A percentile compares a stretch with the other conserved stretches of the same genome.
phyloP scores from a whole-genome alignment of 768 basidiomycete genomes.

The Russula sp. region DNA sequence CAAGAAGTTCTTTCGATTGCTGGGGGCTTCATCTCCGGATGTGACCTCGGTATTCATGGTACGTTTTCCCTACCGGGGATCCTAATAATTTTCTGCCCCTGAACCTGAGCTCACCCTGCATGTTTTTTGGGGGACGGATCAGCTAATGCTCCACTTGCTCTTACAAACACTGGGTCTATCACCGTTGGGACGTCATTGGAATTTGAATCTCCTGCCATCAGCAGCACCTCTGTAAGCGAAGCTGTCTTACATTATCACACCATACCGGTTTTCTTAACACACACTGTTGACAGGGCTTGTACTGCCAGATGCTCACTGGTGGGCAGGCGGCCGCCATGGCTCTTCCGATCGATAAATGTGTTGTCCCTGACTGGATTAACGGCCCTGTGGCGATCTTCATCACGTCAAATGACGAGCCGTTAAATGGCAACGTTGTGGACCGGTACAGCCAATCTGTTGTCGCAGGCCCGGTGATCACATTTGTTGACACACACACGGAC shows the following conservation, averaged over 20 bases:
- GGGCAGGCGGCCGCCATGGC: conserved; percentile 48
- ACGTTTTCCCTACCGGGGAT: conserved; percentile 16
- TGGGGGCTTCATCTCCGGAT: conserved; percentile 59
- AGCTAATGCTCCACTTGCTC: conserved; percentile 53
- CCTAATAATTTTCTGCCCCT: rapidly evolving
- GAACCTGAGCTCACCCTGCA: neutral
- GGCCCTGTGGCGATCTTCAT: conserved; percentile 71
- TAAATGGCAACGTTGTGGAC: conserved; percentile 53
- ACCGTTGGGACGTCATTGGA: conserved; percentile 52
- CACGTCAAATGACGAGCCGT: conserved; percentile 56
- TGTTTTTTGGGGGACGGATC: neutral
- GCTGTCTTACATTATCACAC: conserved; percentile 5
- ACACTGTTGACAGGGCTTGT: conserved; percentile 37
- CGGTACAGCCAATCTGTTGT: conserved; percentile 48
- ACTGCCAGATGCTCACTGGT: conserved; percentile 73
- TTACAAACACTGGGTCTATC: conserved; percentile 57
- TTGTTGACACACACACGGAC: conserved; percentile 56
- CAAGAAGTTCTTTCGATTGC: conserved; percentile 66
- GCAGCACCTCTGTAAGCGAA: conserved; percentile 38
- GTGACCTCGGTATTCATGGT: conserved; percentile 54
- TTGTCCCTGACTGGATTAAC: conserved; percentile 58
- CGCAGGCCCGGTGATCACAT: conserved; percentile 64
- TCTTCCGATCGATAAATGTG: conserved; percentile 52
- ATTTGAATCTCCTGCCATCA: conserved; percentile 51
- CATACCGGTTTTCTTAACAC: neutral